These are phyloP conservation scores for Colletotrichum sp. DNA, from an alignment of 2,329 filamentous ascomycete species.

Conservation along the genomic window DNA sequence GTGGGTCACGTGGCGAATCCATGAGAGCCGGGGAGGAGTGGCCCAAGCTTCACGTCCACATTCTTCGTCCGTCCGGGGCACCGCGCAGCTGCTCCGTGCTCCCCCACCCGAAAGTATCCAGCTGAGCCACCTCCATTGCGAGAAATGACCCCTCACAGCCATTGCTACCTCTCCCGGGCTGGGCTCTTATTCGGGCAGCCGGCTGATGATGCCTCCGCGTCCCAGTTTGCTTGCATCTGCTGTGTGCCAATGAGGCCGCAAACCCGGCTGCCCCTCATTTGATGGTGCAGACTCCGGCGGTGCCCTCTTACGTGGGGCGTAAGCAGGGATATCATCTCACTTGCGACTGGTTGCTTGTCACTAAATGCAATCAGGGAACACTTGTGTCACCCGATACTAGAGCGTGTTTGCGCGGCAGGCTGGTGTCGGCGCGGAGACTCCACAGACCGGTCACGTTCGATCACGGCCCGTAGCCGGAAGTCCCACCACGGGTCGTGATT, in stretches of 20 bases:
- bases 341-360: background rate
- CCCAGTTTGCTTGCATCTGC: background rate
- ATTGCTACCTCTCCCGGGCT: background rate
- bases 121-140: background rate
- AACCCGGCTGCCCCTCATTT: background rate
- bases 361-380: background rate
- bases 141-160: background rate
- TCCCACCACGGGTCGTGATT: constrained; percentile 11
- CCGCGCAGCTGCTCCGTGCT: background rate
- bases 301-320: constrained; percentile 5
- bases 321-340: background rate
- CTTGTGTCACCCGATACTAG: constrained; percentile 6
- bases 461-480: constrained; percentile 2
- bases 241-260: background rate
- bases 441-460: constrained; percentile 14
- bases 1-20: constrained; percentile 11
- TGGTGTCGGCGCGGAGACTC: constrained; percentile 7
- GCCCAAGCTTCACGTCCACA: constrained; percentile 1
- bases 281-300: background rate
- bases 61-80: background rate
- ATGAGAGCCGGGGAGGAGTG: background rate
- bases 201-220: background rate
- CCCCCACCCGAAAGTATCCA: background rate
- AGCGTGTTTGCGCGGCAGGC: background rate
- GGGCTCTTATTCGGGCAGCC: background rate